Evolutionary conservation across 345 rosid species (phyloP), one percentile per base, ranked within the genome.

Genomic region (Theobroma cacao): DNA sequence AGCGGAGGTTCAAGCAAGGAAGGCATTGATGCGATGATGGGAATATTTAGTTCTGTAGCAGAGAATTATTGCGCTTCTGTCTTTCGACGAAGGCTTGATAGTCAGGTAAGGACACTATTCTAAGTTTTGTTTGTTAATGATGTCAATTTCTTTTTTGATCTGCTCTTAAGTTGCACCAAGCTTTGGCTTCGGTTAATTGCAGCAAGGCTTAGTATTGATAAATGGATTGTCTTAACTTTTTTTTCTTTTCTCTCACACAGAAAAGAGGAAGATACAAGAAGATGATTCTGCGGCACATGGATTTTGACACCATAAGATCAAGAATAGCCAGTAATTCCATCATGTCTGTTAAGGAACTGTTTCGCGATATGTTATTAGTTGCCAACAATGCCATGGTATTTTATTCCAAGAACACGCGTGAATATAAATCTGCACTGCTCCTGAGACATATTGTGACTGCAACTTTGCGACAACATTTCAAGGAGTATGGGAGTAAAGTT

Each of bases 181-280:
- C 47, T 55, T 65, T 53, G 66, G 77, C 71, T 15, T 48, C 28
- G 0, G 17, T 69, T 22, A 47, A 36, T 68, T 7, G n/a, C 8
- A 13, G 3, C 34, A 34, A 48, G 26, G 5, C 68, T 81, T 74
- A 22, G 28, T 61, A 15, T 65, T 64, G 20, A 34, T 71, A 17
- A 30, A 11, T 59, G 22, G 30, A 73, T 79, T n/a, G 72, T 34
- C 84, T 61, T 26, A 68, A 24, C 5, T 36, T 72, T 82, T 72
- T 82, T 67, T 76, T 36, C 47, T 72, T 48, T 63, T 17, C 26
- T 52, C 34, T 30, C 28, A n/a, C 40, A 77, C 93, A 93, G 98
- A 95, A 93, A 79, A 90, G 97, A 64, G 94, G 94, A 82, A 90
- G 97, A 78, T 93, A 93, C 85, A 93, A 91, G 91, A 93, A 88